These are phyloP conservation scores for Syncephalastrum contaminatum DNA, from an alignment of 371 early-diverging fungal genomes.

Conservation along the genomic window DNA sequence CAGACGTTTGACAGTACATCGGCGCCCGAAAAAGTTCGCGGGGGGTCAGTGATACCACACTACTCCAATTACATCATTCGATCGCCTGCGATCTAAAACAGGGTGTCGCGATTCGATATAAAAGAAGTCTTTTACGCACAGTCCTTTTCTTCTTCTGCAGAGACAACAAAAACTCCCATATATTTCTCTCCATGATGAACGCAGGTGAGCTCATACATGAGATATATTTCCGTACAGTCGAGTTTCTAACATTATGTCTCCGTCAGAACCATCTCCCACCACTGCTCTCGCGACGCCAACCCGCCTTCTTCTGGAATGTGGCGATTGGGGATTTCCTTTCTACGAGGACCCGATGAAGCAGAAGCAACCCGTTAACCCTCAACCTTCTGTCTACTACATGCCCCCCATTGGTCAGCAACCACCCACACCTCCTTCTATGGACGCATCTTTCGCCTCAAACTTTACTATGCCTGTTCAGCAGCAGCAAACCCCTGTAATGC, in stretches of 20 bases:
- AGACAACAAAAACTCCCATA: not conserved
- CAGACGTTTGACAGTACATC: no score
- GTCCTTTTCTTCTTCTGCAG: not conserved
- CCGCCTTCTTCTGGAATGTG: slow-evolving; percentile 12
- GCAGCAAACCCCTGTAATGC: no score
- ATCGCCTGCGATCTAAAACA: slow-evolving; percentile 2
- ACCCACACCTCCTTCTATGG: no score
- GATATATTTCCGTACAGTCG: not conserved
- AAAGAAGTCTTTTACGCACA: not conserved
- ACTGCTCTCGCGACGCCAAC: slow-evolving; percentile 11
- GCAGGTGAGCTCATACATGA: slow-evolving; percentile 6
- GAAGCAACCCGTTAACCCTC: no score
- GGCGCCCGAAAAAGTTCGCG: no score
- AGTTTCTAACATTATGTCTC: slow-evolving; percentile 5
- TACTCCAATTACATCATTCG: slow-evolving; percentile 13
- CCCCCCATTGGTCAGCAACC: no score
- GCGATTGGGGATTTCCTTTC: not conserved
- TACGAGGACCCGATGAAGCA: slow-evolving; percentile 3
- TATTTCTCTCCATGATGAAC: slow-evolving; percentile 2
- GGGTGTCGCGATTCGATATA: slow-evolving; percentile 5
- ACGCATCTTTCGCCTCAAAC: no score
- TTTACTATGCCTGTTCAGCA: no score
- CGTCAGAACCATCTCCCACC: slow-evolving; percentile 12
- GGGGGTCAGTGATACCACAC: no score
- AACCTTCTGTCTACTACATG: no score